These are phyloP conservation scores for Xylariaceae sp. DNA, from an alignment of 2,329 filamentous ascomycete genomes.

Conservation along the genomic window DNA sequence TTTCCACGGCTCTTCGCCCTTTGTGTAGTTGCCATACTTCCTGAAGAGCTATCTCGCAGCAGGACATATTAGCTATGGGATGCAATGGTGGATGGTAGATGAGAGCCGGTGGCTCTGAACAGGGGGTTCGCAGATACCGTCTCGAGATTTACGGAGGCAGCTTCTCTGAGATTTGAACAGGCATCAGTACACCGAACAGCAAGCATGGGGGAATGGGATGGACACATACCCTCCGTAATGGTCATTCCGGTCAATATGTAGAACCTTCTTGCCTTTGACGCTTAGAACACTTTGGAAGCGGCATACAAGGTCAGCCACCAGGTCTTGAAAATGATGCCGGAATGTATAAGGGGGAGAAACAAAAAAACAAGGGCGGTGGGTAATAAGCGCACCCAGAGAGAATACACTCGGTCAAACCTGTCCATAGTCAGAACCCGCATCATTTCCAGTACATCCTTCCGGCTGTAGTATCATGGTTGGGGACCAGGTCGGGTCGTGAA, in stretches of 20 bases:
- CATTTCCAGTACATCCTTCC: conserved; percentile 1
- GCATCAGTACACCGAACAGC: conserved; percentile 13
- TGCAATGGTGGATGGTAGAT: conserved; percentile 9
- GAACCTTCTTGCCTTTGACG: conserved; percentile 98
- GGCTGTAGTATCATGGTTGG: not conserved
- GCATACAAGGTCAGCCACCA: too few relatives aligned
- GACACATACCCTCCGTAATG: conserved; percentile 86
- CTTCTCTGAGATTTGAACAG: conserved; percentile 59
- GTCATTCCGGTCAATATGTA: conserved; percentile 97
- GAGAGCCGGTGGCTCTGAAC: not conserved
- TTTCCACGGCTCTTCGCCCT: conserved; percentile 90
- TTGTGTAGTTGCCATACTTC: conserved; percentile 79
- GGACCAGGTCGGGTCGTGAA: too few relatives aligned
- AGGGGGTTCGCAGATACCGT: conserved; percentile 49
- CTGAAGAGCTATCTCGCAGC: conserved; percentile 63
- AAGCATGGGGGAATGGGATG: conserved; percentile 24
- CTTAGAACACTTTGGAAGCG: conserved; percentile 69
- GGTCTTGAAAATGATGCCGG: too few relatives aligned
- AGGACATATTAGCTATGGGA: conserved; percentile 10
- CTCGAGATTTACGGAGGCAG: conserved; percentile 94
- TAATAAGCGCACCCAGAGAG: conserved; percentile 75
- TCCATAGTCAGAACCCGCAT: conserved; percentile 10
- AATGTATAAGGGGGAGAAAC: too few relatives aligned
- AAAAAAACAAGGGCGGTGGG: too few relatives aligned
- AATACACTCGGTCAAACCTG: conserved; percentile 97